phyloP scores from a whole-genome alignment of 257 asterid genomes.

The Leonotis leonurus region DNA sequence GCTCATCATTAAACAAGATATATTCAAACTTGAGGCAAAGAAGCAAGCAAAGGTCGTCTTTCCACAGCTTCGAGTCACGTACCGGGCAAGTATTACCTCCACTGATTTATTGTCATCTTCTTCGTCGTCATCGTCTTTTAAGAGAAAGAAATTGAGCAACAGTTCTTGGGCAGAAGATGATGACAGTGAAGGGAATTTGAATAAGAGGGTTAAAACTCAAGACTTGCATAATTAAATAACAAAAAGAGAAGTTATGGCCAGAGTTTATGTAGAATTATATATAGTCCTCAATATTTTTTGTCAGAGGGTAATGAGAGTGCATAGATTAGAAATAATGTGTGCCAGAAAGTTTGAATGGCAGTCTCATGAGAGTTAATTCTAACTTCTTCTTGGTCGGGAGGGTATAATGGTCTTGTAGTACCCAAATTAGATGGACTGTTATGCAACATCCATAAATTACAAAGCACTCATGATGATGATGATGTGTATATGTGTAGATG shows the following conservation, averaged over 20 bases:
- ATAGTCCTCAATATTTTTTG: slow-evolving; percentile 35
- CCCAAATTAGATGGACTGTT: neutral
- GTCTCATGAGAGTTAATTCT: slow-evolving; percentile 13
- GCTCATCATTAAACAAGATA: slow-evolving; percentile 25
- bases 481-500: neutral
- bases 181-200: slow-evolving; percentile 23
- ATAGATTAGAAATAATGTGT: slow-evolving; percentile 37
- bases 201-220: slow-evolving; percentile 15
- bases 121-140: slow-evolving; percentile 33
- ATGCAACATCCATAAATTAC: neutral
- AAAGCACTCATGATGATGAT: no score
- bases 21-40: slow-evolving; percentile 18
- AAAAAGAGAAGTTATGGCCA: neutral
- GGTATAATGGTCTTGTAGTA: slow-evolving; percentile 13
- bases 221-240: slow-evolving; percentile 4
- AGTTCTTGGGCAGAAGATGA: slow-evolving; percentile 39
- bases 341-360: slow-evolving; percentile 11
- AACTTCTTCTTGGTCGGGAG: slow-evolving; percentile 26
- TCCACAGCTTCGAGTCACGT: slow-evolving; percentile 59
- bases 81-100: slow-evolving; percentile 37
- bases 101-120: slow-evolving; percentile 30
- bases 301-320: slow-evolving; percentile 36
- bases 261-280: slow-evolving; percentile 15
- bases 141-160: slow-evolving; percentile 55
- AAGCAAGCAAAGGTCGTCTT: slow-evolving; percentile 55